These are phyloP conservation scores for Phytopythium ostracodes DNA, from an alignment of 352 stramenopile species.

Conservation along the genomic window DNA sequence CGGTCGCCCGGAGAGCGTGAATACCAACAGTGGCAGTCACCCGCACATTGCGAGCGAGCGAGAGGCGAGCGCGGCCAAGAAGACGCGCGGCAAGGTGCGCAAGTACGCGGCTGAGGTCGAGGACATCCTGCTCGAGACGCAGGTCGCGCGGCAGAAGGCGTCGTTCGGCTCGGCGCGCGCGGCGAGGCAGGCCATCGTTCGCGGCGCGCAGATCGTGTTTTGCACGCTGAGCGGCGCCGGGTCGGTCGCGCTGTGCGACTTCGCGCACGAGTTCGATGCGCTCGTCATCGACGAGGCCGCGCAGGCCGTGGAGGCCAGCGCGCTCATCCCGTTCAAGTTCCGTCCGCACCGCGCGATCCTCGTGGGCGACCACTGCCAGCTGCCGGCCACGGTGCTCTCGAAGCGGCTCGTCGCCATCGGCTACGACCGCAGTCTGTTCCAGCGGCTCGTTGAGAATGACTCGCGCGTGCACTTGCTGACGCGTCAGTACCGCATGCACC, in stretches of 20 bases:
- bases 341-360: slow-evolving; percentile 77
- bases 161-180: slow-evolving; percentile 51
- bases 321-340: slow-evolving; percentile 96
- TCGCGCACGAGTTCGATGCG: slow-evolving; percentile 94
- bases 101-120: slow-evolving; percentile 74
- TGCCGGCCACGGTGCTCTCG: slow-evolving; percentile 97
- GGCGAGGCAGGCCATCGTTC: slow-evolving; percentile 60
- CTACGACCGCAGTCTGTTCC: slow-evolving; percentile 95
- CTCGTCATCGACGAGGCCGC: slow-evolving; percentile 98
- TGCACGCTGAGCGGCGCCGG: slow-evolving; percentile 81
- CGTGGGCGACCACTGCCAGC: slow-evolving; percentile 95
- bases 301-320: slow-evolving; percentile 94
- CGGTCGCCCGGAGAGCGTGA: slow-evolving; percentile 43
- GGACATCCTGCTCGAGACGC: slow-evolving; percentile 61
- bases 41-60: slow-evolving; percentile 17
- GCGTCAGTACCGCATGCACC: slow-evolving; percentile 98
- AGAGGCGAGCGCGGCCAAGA: slow-evolving; percentile 28
- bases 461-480: slow-evolving; percentile 87
- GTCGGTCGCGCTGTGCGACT: slow-evolving; percentile 76
- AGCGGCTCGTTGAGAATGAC: slow-evolving; percentile 89
- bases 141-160: slow-evolving; percentile 58
- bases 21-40: not conserved
- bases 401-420: slow-evolving; percentile 75
- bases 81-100: slow-evolving; percentile 60
- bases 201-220: slow-evolving; percentile 80